Percentiles rank a stretch among this genome's conserved stretches.
Conservation (phyloP, 1,139 yeast genomes). For the Casaregolazyma lundiana region DNA sequence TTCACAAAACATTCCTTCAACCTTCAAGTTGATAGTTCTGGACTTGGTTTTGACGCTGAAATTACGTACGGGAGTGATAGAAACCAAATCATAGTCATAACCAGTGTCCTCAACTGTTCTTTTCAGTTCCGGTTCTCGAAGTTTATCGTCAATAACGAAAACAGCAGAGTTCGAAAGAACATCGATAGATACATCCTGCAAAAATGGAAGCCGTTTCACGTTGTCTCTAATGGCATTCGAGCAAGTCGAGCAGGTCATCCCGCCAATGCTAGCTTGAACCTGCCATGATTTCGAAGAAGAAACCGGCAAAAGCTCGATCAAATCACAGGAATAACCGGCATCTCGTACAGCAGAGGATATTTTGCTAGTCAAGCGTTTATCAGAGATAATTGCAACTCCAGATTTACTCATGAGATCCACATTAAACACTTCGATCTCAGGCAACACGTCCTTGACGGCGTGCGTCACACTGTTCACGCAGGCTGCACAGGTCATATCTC, state of each 20-base stretch:
- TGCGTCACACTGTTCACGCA: conserved; percentile 49
- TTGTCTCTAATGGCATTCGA: conserved; percentile 51
- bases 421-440: conserved; percentile 31
- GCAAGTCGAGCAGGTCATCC: conserved; percentile 75
- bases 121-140: conserved; percentile 38
- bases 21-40: conserved; percentile 52
- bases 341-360: conserved; percentile 48
- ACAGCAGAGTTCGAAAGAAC: conserved; percentile 57
- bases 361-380: conserved; percentile 49
- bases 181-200: conserved; percentile 51
- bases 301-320: conserved; percentile 58
- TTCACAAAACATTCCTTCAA: conserved; percentile 68
- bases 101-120: conserved; percentile 62
- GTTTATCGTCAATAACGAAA: conserved; percentile 42
- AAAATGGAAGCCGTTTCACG: conserved; percentile 48
- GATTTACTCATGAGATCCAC: conserved; percentile 36
- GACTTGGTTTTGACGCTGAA: conserved; percentile 31
- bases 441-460: conserved; percentile 39
- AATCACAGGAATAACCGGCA: conserved; percentile 53
- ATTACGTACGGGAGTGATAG: conserved; percentile 17
- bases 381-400: conserved; percentile 30
- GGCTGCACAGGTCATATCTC: conserved; percentile 65
- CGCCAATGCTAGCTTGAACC: conserved; percentile 60
- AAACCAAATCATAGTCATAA: conserved; percentile 47
- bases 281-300: conserved; percentile 35